Percentiles rank a stretch among this genome's conserved stretches.
phyloP scores from a whole-genome alignment of 192 early-diverging fungal genomes.

The Geranomyces variabilis region DNA sequence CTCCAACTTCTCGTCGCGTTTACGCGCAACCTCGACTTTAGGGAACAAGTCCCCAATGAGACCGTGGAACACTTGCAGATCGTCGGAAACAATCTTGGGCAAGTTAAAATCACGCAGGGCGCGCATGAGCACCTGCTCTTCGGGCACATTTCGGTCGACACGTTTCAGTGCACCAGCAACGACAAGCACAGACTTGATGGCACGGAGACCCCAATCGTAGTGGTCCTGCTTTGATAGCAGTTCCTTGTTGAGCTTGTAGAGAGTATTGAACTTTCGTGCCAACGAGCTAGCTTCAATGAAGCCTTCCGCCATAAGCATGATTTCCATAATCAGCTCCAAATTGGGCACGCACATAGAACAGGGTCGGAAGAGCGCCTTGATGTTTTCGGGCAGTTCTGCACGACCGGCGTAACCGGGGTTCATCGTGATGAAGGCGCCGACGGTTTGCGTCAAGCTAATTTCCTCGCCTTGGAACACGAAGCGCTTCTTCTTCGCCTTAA shows the following conservation, averaged over 20 bases:
- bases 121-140: conserved; percentile 69
- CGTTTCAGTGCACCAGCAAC: conserved; percentile 68
- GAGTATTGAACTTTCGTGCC: conserved; percentile 67
- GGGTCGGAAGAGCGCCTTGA: conserved; percentile 69
- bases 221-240: conserved; percentile 71
- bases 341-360: conserved; percentile 71
- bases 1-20: conserved; percentile 62
- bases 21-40: conserved; percentile 62
- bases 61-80: conserved; percentile 69
- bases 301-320: conserved; percentile 74
- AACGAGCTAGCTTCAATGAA: conserved; percentile 66
- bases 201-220: conserved; percentile 71
- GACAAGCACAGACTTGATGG: conserved; percentile 70
- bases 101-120: conserved; percentile 71
- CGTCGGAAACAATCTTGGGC: conserved; percentile 68
- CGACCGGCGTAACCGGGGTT: conserved; percentile 70
- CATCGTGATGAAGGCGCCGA: conserved; percentile 69
- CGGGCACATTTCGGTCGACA: conserved; percentile 61
- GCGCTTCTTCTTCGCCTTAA: conserved; percentile 65
- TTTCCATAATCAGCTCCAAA: conserved; percentile 70
- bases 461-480: conserved; percentile 73
- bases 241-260: conserved; percentile 67
- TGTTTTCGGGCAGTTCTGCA: conserved; percentile 70
- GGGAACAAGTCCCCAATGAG: conserved; percentile 69
- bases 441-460: conserved; percentile 57